phyloP scores from a whole-genome alignment of 495 filamentous ascomycete genomes.

The Penicillium alfredii region DNA sequence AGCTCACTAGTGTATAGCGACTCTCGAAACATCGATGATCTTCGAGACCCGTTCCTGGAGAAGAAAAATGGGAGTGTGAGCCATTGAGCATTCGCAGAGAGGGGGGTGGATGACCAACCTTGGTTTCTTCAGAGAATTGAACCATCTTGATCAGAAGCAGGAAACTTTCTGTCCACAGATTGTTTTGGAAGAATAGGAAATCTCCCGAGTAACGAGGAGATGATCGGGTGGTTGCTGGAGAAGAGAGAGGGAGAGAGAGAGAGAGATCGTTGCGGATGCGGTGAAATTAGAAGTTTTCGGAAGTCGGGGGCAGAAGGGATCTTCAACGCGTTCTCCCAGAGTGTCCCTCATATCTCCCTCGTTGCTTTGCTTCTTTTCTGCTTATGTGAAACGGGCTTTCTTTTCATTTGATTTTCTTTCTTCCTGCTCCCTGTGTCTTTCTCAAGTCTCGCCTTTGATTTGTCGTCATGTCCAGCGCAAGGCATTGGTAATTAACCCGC shows the following conservation, averaged over 20 bases:
- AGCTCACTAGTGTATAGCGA: constrained; percentile 91
- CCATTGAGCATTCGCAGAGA: background rate
- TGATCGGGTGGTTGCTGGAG: too few species aligned
- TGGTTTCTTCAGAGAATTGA: constrained; percentile 93
- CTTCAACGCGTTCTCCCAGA: too few species aligned
- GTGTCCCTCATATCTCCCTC: too few species aligned
- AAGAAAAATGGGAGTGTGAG: constrained; percentile 15
- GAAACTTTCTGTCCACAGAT: too few species aligned
- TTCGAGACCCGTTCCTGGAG: constrained; percentile 89
- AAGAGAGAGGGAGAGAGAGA: background rate
- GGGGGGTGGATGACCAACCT: constrained; percentile 50
- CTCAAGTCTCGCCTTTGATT: background rate
- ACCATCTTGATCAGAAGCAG: too few species aligned
- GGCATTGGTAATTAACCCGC: constrained; percentile 63
- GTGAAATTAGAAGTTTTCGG: constrained; percentile 22
- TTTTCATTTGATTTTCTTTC: too few species aligned
- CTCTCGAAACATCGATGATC: constrained; percentile 86
- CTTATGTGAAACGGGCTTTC: too few species aligned
- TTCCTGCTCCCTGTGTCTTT: background rate
- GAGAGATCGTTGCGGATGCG: background rate
- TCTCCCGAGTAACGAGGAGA: too few species aligned
- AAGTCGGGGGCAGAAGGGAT: too few species aligned
- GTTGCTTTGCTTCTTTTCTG: too few species aligned
- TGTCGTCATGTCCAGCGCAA: constrained; percentile 59
- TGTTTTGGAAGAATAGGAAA: too few species aligned